These are phyloP conservation scores for Boletus semigastroideus DNA, from an alignment of 1,284 basidiomycete species.

Conservation along the genomic window DNA sequence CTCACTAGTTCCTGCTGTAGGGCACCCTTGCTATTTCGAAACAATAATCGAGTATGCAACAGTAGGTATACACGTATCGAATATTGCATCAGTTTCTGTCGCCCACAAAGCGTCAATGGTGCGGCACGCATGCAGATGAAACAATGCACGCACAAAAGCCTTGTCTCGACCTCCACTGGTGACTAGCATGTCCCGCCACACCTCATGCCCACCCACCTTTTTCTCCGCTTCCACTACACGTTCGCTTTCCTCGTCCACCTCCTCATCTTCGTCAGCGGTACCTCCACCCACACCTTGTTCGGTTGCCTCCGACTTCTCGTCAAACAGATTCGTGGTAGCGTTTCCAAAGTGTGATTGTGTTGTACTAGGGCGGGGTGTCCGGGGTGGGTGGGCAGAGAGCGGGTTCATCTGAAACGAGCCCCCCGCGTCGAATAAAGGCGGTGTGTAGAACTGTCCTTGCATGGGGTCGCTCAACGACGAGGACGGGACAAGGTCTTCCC, in stretches of 20 bases:
- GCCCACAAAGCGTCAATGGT: conserved; percentile 7
- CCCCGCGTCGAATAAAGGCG: conserved; percentile 41
- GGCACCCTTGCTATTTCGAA: conserved; percentile 39
- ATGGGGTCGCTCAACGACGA: conserved; percentile 40
- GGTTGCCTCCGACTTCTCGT: conserved; percentile 36
- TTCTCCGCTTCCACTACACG: conserved; percentile 41
- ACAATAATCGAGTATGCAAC: conserved; percentile 57
- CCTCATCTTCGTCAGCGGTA: conserved; percentile 45
- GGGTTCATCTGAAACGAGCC: conserved; percentile 75
- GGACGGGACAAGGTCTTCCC: conserved; percentile 39
- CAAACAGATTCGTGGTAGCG: conserved; percentile 17
- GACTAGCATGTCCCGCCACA: conserved; percentile 75
- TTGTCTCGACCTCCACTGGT: conserved; percentile 79
- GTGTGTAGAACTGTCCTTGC: conserved; percentile 37
- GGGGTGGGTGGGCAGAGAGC: conserved; percentile 70
- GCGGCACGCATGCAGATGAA: neutral
- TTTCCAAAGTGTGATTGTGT: conserved; percentile 24
- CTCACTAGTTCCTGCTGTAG: conserved; percentile 58
- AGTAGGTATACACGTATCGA: conserved; percentile 70
- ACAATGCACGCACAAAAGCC: conserved; percentile 60
- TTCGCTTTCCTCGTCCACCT: conserved; percentile 43
- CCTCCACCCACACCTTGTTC: conserved; percentile 34
- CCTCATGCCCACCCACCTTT: conserved; percentile 56
- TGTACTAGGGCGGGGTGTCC: conserved; percentile 54
- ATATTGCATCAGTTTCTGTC: conserved; percentile 81